Base-by-base conservation (phyloP, 805 yeast species). In the Jamesozyma jinghongensis region DNA sequence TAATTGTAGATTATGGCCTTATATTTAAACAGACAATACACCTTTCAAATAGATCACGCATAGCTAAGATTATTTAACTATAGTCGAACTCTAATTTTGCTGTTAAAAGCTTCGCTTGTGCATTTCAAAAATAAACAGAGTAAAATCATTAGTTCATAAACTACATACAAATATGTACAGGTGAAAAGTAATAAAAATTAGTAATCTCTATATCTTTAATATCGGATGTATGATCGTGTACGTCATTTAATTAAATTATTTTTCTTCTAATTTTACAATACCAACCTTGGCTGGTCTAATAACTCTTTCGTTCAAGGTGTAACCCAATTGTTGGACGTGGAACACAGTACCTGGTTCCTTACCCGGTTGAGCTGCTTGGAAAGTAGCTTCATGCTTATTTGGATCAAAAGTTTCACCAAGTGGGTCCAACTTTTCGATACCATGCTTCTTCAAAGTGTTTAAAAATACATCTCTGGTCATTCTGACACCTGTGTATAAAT, bases 241-340 rank as follows among this genome's bases (percentile, higher is more conserved):
- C n/a, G n/a, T 28, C 34, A 31, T 28, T 29, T 20, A n/a, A 33
- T 8, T 14, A 20, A 14, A 6, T 38, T n/a, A 41, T 8, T 41
- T 30, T 11, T 45, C 45, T 14, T 43, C 41, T 7, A 65, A 75
- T 68, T 82, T 85, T 50, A 87, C 96, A 56, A 87, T 76, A 53
- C 97, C 97, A 50, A 87, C 97, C 72, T 87, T 87, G 44, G 97
- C 95, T 26, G 97, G 94, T 67, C 97, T 77, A 60, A 87, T 73
- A 27, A 87, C 95, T 61, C 97, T 76, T 53, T 81, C 77, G 67
- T 86, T 86, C 56, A 86, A 72, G 44, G 81, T 78, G 68, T 80
- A 87, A 33, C 97, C 97, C 19, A 81, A 74, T 67, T 84, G 95
- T 68, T 87, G 95, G 45, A 88, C 96, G 56, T 77, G 85, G 77